Evolutionary conservation across 2,329 filamentous ascomycete genomes (phyloP).

Genomic region (Cercospora zeae-maydis): DNA sequence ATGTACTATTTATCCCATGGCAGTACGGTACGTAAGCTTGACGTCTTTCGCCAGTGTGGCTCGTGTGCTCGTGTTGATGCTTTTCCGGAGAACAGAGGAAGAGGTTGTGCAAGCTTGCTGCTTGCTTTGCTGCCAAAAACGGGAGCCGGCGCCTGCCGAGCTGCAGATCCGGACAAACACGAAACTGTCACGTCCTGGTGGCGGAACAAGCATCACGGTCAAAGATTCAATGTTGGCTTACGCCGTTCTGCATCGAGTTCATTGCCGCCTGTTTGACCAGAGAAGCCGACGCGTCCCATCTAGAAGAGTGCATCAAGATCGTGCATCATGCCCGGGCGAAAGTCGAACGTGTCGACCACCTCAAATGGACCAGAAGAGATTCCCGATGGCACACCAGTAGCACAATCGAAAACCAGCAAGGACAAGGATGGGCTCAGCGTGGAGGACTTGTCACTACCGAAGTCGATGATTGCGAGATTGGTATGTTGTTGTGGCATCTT

Average conservation of each 20-base stretch:
- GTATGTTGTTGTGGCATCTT: not conserved
- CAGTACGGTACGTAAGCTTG: not conserved
- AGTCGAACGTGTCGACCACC: slow-evolving; percentile 44
- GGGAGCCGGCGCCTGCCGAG: not conserved
- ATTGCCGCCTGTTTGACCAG: not conserved
- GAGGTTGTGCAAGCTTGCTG: not conserved
- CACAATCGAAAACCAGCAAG: slow-evolving; percentile 22
- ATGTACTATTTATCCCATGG: not conserved
- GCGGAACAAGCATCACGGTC: not conserved
- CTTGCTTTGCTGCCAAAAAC: not conserved
- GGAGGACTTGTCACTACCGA: slow-evolving; percentile 33
- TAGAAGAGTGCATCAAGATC: not conserved
- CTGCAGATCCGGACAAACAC: slow-evolving; percentile 1
- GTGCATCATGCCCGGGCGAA: slow-evolving; percentile 45
- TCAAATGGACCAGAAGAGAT: slow-evolving; percentile 40
- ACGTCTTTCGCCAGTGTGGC: not conserved
- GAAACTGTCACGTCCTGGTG: not conserved
- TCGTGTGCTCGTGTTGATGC: not conserved
- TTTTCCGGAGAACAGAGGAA: not conserved
- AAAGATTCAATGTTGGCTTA: not conserved
- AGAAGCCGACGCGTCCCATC: not conserved
- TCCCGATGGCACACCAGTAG: slow-evolving; percentile 29
- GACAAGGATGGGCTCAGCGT: slow-evolving; percentile 43
- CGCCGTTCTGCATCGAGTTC: not conserved
- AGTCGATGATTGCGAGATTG: slow-evolving; percentile 9